Base-by-base conservation (phyloP, 2,329 filamentous ascomycete species). In the Pseudocercospora crystallina region DNA sequence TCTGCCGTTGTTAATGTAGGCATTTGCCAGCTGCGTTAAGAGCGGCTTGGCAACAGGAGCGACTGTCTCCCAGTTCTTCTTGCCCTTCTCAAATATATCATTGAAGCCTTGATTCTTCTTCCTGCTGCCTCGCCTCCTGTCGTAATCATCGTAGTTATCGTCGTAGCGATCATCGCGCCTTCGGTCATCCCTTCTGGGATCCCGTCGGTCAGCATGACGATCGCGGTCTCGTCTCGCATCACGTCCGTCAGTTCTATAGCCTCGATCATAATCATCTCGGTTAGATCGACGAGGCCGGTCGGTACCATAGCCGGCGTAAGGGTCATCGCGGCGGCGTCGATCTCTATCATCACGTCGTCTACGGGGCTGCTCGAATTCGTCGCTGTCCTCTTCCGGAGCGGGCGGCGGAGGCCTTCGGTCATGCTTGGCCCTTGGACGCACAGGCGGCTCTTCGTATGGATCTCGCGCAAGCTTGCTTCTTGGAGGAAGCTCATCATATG, bases 31-130 rank as follows among this genome's bases (percentile, higher is more conserved):
- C 32, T 63, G 60, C 11, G 44, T 43, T 32, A 65, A 43, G 43
- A 65, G 43, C 9, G 64, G 64, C 53, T 65, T 67, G 13, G 64
- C 64, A 13, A 67, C 54, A 4, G 64, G 64, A 48, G 57, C 64
- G 10, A 61, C 63, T 17, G 55, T 65, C 38, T 61, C 53, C 63
- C 63, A 67, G 14, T 54, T 53, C 57, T 66, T 65, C 55, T 67
- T 54, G 8, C 64, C 61, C 54, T 60, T 63, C 48, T 64, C 49
- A 36, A 65, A 41, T 46, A 65, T 53, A 11, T 56, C 49, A 33
- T 63, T 59, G 17, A 49, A 32, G 31, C 43, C 45, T 14, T 45
- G 46, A 13, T 56, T 58, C 43, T 58, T 59, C 13, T 49, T 35
- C 46, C 36, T 43, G 36, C 50, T n/a, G 20, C 50, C 32, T 42